Conservation (phyloP, 768 basidiomycete genomes). For the Boletus rex-veris region DNA sequence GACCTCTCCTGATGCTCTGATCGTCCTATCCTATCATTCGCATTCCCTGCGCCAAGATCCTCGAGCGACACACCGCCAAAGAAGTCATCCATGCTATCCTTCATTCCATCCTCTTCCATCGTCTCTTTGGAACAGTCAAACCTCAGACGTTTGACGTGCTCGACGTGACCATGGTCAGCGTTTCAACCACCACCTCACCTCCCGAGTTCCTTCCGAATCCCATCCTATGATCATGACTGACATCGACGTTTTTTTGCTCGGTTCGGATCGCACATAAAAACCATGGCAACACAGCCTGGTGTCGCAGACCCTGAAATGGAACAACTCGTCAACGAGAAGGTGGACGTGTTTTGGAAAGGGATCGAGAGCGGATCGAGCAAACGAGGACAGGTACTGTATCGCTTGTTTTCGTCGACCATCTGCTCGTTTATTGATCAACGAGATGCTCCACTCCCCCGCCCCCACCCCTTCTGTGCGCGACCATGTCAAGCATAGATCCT, state of each 20-base stretch:
- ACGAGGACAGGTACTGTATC: constrained; percentile 56
- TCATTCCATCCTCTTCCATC: constrained; percentile 82
- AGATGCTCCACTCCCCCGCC: too few species aligned
- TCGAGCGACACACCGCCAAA: constrained; percentile 69
- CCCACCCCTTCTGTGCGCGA: neutral
- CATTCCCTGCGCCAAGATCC: constrained; percentile 39
- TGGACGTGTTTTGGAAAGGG: constrained; percentile 74
- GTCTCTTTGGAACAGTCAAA: constrained; percentile 76
- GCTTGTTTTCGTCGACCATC: neutral
- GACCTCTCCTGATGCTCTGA: neutral
- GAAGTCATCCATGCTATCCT: constrained; percentile 74
- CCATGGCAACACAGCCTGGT: constrained; percentile 53
- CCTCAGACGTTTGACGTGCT: constrained; percentile 75
- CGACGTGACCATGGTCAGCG: constrained; percentile 77
- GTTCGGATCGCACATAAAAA: neutral
- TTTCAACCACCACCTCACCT: neutral
- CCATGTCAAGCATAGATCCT: constrained; percentile 40
- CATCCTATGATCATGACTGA: neutral
- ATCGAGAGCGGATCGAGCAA: constrained; percentile 62
- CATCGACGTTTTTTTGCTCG: neutral
- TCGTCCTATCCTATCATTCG: neutral
- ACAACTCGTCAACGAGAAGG: constrained; percentile 68
- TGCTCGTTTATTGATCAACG: constrained; percentile 20
- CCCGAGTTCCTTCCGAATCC: too few species aligned
- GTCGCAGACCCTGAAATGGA: constrained; percentile 73